Conservation (phyloP, 208 protist species). For the Acanthamoeba polyphaga region DNA sequence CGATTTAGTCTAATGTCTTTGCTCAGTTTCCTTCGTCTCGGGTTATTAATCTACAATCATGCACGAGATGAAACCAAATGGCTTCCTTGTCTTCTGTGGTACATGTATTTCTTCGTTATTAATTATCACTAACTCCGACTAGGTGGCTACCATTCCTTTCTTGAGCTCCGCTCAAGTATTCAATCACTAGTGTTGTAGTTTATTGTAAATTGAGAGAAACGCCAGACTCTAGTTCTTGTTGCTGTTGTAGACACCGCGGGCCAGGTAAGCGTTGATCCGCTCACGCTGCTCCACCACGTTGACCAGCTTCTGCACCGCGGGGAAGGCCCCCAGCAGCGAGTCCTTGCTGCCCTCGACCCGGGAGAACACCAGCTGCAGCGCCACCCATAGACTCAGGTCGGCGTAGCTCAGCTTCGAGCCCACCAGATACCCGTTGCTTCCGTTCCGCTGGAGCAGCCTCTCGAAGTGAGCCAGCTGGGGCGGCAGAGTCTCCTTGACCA, state of each 20-base stretch:
- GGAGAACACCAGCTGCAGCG: neutral
- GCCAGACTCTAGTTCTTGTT: too few relatives aligned
- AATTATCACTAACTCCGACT: too few relatives aligned
- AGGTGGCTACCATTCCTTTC: too few relatives aligned
- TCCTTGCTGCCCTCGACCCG: neutral
- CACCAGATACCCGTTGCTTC: conserved; percentile 58
- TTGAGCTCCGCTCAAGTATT: too few relatives aligned
- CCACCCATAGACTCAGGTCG: neutral
- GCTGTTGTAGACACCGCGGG: neutral
- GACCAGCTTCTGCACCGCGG: neutral
- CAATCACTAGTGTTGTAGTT: too few relatives aligned
- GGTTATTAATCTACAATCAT: too few relatives aligned
- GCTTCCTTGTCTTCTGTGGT: too few relatives aligned
- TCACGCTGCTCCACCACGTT: neutral
- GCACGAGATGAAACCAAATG: too few relatives aligned
- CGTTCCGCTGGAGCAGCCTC: conserved; percentile 35
- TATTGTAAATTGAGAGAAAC: too few relatives aligned
- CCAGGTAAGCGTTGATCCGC: conserved; percentile 44
- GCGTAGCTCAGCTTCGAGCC: conserved; percentile 55
- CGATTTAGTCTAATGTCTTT: too few relatives aligned
- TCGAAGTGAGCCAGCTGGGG: neutral
- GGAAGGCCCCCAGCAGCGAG: neutral
- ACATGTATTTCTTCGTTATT: too few relatives aligned
- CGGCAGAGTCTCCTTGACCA: neutral
- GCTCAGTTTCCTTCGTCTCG: too few relatives aligned